phyloP scores from a whole-genome alignment of 495 filamentous ascomycete species.

The Penicillium maclennaniae region DNA sequence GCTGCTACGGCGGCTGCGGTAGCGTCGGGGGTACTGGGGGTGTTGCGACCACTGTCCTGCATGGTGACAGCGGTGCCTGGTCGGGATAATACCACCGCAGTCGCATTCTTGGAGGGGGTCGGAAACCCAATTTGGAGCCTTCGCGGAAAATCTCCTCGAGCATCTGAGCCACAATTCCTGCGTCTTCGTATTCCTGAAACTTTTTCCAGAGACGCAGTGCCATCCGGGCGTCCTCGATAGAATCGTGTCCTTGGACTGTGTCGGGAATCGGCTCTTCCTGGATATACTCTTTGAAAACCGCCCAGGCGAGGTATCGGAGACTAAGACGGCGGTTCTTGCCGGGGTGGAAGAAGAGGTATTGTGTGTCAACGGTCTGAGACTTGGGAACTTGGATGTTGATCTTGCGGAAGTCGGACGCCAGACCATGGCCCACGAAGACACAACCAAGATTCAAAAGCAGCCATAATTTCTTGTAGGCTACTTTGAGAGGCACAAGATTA shows the following conservation, averaged over 20 bases:
- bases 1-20: conserved; percentile 11
- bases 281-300: conserved; percentile 84
- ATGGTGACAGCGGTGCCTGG: conserved; percentile 45
- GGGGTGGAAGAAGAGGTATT: conserved; percentile 73
- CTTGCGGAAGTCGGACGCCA: conserved; percentile 91
- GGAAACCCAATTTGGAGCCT: conserved; percentile 68
- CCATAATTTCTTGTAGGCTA: conserved; percentile 97
- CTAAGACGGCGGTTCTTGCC: conserved; percentile 69
- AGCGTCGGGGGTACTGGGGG: conserved; percentile 38
- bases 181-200: conserved; percentile 82
- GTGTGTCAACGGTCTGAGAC: conserved; percentile 87
- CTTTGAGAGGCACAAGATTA: conserved; percentile 80
- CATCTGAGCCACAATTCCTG: conserved; percentile 69
- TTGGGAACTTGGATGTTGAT: conserved; percentile 97
- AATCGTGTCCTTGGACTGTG: conserved; percentile 64
- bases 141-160: conserved; percentile 77
- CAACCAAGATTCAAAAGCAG: conserved; percentile 91
- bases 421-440: conserved; percentile 87
- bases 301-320: conserved; percentile 83
- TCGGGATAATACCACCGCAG: conserved; percentile 35
- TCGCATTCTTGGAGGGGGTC: conserved; percentile 55
- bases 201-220: conserved; percentile 87
- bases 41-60: conserved; percentile 45
- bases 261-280: conserved; percentile 64
- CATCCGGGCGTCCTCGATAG: conserved; percentile 87